Evolutionary conservation across 164 flowering plant species (phyloP).

Genomic region (Liriodendron chinense): DNA sequence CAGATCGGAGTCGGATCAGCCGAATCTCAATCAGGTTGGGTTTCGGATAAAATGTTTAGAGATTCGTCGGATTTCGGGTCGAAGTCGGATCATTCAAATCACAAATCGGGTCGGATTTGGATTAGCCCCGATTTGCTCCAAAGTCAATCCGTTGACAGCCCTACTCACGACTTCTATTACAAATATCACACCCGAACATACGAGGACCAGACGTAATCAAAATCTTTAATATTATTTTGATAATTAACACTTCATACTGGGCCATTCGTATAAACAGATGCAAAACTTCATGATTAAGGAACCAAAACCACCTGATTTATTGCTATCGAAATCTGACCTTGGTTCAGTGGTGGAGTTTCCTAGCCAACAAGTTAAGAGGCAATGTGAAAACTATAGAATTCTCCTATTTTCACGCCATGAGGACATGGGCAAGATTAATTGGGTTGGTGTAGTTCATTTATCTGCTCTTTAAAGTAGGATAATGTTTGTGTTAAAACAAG

Average conservation of each 20-base stretch:
- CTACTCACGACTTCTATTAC: not conserved
- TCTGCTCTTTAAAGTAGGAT: not conserved
- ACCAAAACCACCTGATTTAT: not conserved
- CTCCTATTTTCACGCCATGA: not conserved
- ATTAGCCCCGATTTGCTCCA: too few species aligned
- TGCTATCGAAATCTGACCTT: not conserved
- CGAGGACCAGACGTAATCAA: not conserved
- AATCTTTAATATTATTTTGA: not conserved
- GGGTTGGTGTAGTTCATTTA: too few species aligned
- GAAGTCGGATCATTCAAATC: too few species aligned
- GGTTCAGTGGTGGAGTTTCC: not conserved
- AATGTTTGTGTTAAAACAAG: too few species aligned
- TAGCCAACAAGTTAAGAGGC: not conserved
- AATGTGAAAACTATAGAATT: not conserved
- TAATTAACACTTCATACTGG: not conserved
- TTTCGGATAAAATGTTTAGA: too few species aligned
- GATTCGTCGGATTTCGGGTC: too few species aligned
- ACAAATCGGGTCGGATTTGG: too few species aligned
- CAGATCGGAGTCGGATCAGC: too few species aligned
- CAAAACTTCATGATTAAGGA: not conserved
- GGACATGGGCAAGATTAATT: not conserved
- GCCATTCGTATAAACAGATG: not conserved
- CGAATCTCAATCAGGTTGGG: too few species aligned
- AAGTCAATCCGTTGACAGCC: too few species aligned
- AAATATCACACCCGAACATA: not conserved